A percentile compares a stretch with the other conserved stretches of the same genome.
These are phyloP conservation scores for Lactarius akahatsu DNA, from an alignment of 768 basidiomycete genomes.

Conservation along the genomic window DNA sequence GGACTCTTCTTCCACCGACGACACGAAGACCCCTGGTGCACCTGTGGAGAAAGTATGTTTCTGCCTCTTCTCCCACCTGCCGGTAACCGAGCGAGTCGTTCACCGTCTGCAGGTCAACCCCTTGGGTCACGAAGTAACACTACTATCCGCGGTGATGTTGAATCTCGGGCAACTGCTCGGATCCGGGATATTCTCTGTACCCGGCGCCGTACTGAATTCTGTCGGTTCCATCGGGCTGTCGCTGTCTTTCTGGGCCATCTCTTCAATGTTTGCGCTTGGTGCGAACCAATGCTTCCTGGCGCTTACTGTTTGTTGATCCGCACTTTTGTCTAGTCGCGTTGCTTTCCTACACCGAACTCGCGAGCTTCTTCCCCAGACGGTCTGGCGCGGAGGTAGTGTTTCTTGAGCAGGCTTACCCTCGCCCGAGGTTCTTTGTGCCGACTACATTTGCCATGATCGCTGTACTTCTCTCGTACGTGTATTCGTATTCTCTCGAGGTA, in stretches of 20 bases:
- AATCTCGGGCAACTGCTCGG: constrained; percentile 31
- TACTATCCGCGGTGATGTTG: constrained; percentile 31
- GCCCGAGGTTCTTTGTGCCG: constrained; percentile 44
- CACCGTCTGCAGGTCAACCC: constrained; percentile 27
- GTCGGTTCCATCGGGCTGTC: constrained; percentile 34
- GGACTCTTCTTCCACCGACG: not conserved
- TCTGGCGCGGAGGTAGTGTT: constrained; percentile 52
- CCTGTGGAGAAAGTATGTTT: constrained; percentile 25
- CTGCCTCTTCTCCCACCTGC: not conserved
- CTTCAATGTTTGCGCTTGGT: constrained; percentile 31
- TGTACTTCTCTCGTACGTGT: constrained; percentile 33
- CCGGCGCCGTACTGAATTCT: constrained; percentile 32
- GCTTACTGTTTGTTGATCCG: constrained; percentile 9
- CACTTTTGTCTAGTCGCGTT: constrained; percentile 14
- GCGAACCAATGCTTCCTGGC: constrained; percentile 28
- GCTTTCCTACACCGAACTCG: constrained; percentile 42
- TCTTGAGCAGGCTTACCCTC: constrained; percentile 45
- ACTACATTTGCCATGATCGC: constrained; percentile 42
- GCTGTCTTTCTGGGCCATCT: constrained; percentile 35
- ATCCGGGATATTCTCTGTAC: constrained; percentile 36
- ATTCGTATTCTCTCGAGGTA: not conserved
- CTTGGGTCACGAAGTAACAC: constrained; percentile 31
- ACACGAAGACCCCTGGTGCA: constrained; percentile 7
- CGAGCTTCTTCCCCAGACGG: constrained; percentile 48
- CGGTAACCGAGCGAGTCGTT: not conserved